A percentile compares a stretch with the other conserved stretches of the same genome.
These are phyloP conservation scores for Coemansia sp. DNA, from an alignment of 192 early-diverging fungal genomes.

Conservation along the genomic window DNA sequence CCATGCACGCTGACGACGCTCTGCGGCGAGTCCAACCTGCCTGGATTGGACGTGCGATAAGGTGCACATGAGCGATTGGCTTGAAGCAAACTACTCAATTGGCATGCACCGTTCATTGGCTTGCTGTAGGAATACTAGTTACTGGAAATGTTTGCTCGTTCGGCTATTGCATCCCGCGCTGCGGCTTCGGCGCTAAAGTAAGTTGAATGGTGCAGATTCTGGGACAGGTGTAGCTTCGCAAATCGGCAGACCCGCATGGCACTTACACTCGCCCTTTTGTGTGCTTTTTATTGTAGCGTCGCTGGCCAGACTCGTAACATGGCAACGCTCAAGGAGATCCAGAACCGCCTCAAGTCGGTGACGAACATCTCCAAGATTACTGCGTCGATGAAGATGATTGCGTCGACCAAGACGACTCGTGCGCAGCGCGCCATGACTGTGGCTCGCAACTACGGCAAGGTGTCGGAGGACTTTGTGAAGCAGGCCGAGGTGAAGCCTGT, in stretches of 20 bases:
- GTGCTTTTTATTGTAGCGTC: conserved; percentile 42
- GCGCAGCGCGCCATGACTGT: conserved; percentile 87
- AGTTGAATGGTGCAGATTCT: conserved; percentile 4
- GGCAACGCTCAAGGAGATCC: conserved; percentile 94
- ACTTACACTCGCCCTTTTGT: neutral
- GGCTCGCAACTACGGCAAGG: conserved; percentile 70
- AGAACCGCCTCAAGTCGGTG: conserved; percentile 91
- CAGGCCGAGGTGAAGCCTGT: conserved; percentile 67
- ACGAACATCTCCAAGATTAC: conserved; percentile 99
- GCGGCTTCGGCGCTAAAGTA: conserved; percentile 39
- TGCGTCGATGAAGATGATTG: conserved; percentile 99
- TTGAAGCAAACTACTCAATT: neutral
- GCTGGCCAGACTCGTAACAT: conserved; percentile 82
- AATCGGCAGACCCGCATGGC: neutral
- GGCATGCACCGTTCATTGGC: neutral
- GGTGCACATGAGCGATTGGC: neutral
- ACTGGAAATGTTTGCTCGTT: conserved; percentile 46
- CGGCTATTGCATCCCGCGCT: conserved; percentile 44
- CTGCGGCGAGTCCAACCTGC: neutral
- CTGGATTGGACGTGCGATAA: neutral
- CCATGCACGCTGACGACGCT: neutral
- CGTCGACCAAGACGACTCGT: conserved; percentile 91
- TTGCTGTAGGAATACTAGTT: conserved; percentile 1
- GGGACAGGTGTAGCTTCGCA: neutral
- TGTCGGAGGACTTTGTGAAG: conserved; percentile 50